phyloP scores from a whole-genome alignment of 768 basidiomycete genomes.

The Kondoa subrosea region DNA sequence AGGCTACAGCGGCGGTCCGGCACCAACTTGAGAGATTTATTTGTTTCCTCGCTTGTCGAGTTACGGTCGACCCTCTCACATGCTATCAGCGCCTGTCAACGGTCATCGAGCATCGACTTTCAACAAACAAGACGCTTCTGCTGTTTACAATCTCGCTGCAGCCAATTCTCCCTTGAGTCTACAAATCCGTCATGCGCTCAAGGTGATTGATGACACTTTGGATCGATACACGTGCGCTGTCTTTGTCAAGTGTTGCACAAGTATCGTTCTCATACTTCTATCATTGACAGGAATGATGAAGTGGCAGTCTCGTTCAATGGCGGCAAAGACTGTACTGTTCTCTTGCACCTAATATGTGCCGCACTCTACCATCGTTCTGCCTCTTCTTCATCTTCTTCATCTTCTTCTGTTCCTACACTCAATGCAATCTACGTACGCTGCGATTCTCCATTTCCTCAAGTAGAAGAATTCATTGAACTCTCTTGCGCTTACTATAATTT shows the following conservation, averaged over 20 bases:
- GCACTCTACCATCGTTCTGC: slow-evolving; percentile 44
- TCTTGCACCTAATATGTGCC: slow-evolving; percentile 71
- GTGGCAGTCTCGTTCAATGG: slow-evolving; percentile 91
- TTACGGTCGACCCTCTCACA: neutral
- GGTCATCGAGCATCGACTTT: slow-evolving; percentile 3
- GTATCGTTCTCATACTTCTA: slow-evolving; percentile 1
- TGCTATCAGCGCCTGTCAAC: neutral
- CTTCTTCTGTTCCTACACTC: slow-evolving; percentile 29
- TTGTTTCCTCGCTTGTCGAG: neutral
- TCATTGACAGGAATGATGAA: slow-evolving; percentile 36
- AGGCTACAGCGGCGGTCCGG: too few relatives aligned
- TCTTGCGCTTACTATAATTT: slow-evolving; percentile 51
- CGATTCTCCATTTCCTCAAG: slow-evolving; percentile 63
- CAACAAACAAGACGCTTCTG: slow-evolving; percentile 15
- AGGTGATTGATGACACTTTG: slow-evolving; percentile 61
- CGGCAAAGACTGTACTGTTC: slow-evolving; percentile 96
- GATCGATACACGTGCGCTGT: slow-evolving; percentile 58
- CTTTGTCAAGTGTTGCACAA: slow-evolving; percentile 11
- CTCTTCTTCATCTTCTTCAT: slow-evolving; percentile 31
- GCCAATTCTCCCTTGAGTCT: neutral
- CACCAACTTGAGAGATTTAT: neutral
- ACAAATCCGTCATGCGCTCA: slow-evolving; percentile 55
- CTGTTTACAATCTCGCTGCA: slow-evolving; percentile 15
- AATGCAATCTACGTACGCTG: slow-evolving; percentile 67
- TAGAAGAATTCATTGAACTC: slow-evolving; percentile 67